Conservation (phyloP, 805 yeast genomes). For the Candida ovalis region DNA sequence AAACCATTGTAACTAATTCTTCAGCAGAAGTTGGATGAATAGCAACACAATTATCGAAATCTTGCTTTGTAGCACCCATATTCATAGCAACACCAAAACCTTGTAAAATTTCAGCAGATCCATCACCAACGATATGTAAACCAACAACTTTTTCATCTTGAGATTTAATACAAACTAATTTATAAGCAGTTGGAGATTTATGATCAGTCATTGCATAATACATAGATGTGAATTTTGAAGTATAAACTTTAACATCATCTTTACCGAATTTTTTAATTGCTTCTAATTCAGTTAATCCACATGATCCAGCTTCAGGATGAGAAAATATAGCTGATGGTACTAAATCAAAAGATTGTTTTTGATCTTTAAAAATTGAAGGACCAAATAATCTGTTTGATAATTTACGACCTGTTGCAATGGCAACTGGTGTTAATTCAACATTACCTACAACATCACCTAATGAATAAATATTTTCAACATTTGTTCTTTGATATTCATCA, state of each 20-base stretch:
- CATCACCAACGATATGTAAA: conserved; percentile 87
- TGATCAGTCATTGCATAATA: conserved; percentile 81
- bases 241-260: conserved; percentile 76
- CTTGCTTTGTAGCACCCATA: conserved; percentile 98
- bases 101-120: conserved; percentile 88
- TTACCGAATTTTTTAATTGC: conserved; percentile 79
- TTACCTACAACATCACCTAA: conserved; percentile 94
- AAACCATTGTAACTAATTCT: conserved; percentile 84
- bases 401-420: conserved; percentile 97
- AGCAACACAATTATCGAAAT: conserved; percentile 94
- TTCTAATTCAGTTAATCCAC: conserved; percentile 78
- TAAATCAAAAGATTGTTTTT: conserved; percentile 80
- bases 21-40: conserved; percentile 99
- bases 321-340: conserved; percentile 96
- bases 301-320: conserved; percentile 96
- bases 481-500: conserved; percentile 86
- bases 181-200: conserved; percentile 86
- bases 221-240: conserved; percentile 85
- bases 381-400: conserved; percentile 91
- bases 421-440: conserved; percentile 95
- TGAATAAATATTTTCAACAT: conserved; percentile 67
- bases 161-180: conserved; percentile 68
- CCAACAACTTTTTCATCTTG: conserved; percentile 92
- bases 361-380: conserved; percentile 59
- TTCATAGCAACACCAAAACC: conserved; percentile 98